phyloP scores from a whole-genome alignment of 1,139 yeast species.

The Barnettozyma hawaiiensis region DNA sequence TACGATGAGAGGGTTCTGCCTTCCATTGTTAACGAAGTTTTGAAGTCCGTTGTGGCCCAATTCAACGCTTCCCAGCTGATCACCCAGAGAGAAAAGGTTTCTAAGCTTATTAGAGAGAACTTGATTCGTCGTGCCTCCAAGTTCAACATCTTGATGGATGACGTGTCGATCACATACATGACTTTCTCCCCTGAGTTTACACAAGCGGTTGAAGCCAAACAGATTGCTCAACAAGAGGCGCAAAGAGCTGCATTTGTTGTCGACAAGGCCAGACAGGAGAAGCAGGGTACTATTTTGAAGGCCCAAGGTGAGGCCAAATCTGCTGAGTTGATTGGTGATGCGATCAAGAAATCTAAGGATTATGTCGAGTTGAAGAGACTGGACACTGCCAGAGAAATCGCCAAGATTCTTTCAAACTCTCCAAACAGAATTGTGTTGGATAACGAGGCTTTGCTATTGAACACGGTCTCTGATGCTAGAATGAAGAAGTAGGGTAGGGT shows the following conservation, averaged over 20 bases:
- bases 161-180: slow-evolving; percentile 93
- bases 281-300: slow-evolving; percentile 91
- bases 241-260: slow-evolving; percentile 96
- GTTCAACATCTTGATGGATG: slow-evolving; percentile 85
- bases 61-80: slow-evolving; percentile 96
- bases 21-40: slow-evolving; percentile 92
- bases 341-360: slow-evolving; percentile 91
- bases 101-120: slow-evolving; percentile 85
- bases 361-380: slow-evolving; percentile 94
- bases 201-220: slow-evolving; percentile 96
- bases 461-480: slow-evolving; percentile 68
- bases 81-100: slow-evolving; percentile 96
- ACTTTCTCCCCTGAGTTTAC: slow-evolving; percentile 97
- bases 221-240: slow-evolving; percentile 98
- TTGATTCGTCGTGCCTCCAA: slow-evolving; percentile 87
- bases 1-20: slow-evolving; percentile 97
- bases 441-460: slow-evolving; percentile 84
- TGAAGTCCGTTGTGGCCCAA: slow-evolving; percentile 95
- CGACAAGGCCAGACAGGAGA: slow-evolving; percentile 95
- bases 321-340: slow-evolving; percentile 98
- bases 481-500: slow-evolving; percentile 22
- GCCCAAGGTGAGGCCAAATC: slow-evolving; percentile 99
- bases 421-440: slow-evolving; percentile 91
- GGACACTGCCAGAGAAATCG: slow-evolving; percentile 96
- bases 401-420: slow-evolving; percentile 73